Conservation (phyloP, 148 eudicot species). For the Fagopyrum tataricum region DNA sequence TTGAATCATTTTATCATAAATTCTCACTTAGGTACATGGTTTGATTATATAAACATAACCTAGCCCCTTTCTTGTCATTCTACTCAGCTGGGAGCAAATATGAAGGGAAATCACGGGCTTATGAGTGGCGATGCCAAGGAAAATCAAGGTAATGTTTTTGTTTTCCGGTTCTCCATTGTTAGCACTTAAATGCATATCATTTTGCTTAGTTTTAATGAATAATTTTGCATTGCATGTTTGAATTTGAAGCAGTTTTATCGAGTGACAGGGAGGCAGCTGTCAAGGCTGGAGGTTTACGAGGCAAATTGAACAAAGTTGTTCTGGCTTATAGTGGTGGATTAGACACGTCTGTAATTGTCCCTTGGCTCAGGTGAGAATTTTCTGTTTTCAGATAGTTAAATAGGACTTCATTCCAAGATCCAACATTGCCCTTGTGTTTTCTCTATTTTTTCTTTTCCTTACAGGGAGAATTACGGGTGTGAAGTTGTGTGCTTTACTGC, state of each 20-base stretch:
- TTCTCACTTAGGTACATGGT: background rate
- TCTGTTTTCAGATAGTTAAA: slow-evolving; percentile 47
- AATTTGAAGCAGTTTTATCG: background rate
- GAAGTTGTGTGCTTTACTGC: slow-evolving; percentile 99
- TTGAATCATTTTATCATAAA: background rate
- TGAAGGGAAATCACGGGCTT: slow-evolving; percentile 4
- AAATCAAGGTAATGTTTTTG: slow-evolving; percentile 1
- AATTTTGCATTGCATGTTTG: background rate
- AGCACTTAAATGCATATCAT: background rate
- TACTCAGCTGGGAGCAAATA: slow-evolving; percentile 13
- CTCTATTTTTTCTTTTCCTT: slow-evolving; percentile 12
- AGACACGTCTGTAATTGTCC: slow-evolving; percentile 97
- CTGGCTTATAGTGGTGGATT: slow-evolving; percentile 97
- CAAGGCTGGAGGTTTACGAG: slow-evolving; percentile 40
- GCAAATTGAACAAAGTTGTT: slow-evolving; percentile 86
- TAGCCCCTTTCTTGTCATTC: background rate
- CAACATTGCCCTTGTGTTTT: background rate
- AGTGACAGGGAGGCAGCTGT: slow-evolving; percentile 45
- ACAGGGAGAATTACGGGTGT: slow-evolving; percentile 98
- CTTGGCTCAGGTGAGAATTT: slow-evolving; percentile 75
- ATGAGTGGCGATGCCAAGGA: background rate
- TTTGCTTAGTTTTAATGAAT: background rate
- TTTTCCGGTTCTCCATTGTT: background rate
- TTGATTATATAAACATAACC: background rate
- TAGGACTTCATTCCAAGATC: background rate